Evolutionary conservation across 108 stramenopile species (phyloP).

Genomic region (Skeletonema tropicum): DNA sequence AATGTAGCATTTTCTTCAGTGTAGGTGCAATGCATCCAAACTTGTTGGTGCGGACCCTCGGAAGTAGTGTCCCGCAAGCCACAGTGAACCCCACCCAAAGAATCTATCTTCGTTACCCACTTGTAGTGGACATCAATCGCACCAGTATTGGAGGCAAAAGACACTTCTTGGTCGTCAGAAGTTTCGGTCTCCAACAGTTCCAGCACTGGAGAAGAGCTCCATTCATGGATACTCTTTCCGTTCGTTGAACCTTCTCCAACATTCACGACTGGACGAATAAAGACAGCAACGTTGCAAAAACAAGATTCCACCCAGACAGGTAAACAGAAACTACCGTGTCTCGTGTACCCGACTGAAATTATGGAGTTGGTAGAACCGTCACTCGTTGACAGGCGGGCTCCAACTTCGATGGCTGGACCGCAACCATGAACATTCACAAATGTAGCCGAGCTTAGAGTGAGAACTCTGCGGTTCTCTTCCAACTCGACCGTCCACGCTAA

Average conservation of each 20-base stretch:
- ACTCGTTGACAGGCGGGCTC: constrained; percentile 27
- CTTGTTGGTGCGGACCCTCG: not conserved
- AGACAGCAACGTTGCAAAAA: constrained; percentile 7
- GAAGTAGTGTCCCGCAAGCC: not conserved
- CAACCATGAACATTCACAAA: constrained; percentile 46
- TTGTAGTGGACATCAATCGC: constrained; percentile 10
- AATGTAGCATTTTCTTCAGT: constrained; percentile 3
- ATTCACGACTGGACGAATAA: constrained; percentile 2
- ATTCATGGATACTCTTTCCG: constrained; percentile 6
- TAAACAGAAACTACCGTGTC: not conserved
- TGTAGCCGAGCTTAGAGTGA: constrained; percentile 69
- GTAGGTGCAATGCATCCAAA: constrained; percentile 14
- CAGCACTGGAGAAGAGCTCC: constrained; percentile 13
- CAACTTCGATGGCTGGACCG: constrained; percentile 56
- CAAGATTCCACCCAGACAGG: constrained; percentile 18
- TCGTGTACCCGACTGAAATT: not conserved
- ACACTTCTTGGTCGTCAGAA: constrained; percentile 3
- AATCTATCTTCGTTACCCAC: constrained; percentile 9
- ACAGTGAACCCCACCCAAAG: constrained; percentile 9
- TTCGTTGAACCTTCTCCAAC: not conserved
- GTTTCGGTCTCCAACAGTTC: not conserved
- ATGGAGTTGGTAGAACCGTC: constrained; percentile 1
- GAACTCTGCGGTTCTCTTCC: constrained; percentile 65
- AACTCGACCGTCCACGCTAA: constrained; percentile 68
- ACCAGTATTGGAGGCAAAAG: constrained; percentile 1